Conservation (phyloP, 108 stramenopile genomes). For the Pseudonitzschia multiseries region DNA sequence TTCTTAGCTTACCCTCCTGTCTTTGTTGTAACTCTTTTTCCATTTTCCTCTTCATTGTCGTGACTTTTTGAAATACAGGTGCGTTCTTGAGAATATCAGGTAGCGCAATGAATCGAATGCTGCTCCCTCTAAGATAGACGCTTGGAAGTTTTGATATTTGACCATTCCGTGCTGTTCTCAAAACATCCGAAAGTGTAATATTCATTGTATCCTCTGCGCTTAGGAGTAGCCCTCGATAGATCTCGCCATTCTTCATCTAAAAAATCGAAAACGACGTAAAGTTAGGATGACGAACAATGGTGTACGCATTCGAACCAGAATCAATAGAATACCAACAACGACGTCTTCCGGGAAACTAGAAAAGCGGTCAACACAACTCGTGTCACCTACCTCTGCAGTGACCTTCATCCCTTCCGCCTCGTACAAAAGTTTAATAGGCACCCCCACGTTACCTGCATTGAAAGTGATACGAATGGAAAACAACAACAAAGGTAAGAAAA, state of each 20-base stretch:
- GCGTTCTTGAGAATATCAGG: conserved; percentile 96
- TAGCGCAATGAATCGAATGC: conserved; percentile 92
- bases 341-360: conserved; percentile 7
- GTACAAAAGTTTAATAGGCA: conserved; percentile 93
- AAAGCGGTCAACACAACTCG: neutral
- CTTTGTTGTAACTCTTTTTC: conserved; percentile 46
- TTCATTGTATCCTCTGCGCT: conserved; percentile 98
- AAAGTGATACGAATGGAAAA: neutral
- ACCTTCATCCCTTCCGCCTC: conserved; percentile 97
- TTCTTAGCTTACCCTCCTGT: conserved; percentile 33
- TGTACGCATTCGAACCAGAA: neutral
- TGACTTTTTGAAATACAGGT: conserved; percentile 93
- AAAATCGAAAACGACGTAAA: neutral
- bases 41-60: conserved; percentile 90
- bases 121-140: conserved; percentile 92
- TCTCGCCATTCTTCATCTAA: conserved; percentile 95
- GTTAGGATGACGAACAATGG: neutral
- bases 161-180: conserved; percentile 80
- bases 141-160: conserved; percentile 76
- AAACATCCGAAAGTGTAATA: conserved; percentile 78
- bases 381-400: conserved; percentile 86
- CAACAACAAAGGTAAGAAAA: neutral
- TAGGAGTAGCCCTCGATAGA: conserved; percentile 90
- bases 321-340: conserved; percentile 6
- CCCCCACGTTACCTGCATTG: conserved; percentile 64